These are phyloP conservation scores for Penicillium waksmanii DNA, from an alignment of 495 filamentous ascomycete genomes.

Conservation along the genomic window DNA sequence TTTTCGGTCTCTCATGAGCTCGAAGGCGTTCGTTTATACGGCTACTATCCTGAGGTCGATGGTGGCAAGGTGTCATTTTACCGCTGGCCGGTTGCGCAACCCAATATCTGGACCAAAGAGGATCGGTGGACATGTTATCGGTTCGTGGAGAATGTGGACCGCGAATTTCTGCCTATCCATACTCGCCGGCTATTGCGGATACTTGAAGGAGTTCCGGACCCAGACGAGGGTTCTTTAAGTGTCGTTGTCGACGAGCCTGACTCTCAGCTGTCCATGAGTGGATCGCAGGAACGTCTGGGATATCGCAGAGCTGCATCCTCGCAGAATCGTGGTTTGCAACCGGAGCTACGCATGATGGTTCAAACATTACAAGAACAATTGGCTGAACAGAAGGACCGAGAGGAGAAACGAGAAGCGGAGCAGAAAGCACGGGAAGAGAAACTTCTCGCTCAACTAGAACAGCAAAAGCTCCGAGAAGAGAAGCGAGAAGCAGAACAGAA, in stretches of 20 bases:
- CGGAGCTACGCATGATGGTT: too few relatives aligned
- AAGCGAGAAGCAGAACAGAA: slow-evolving; percentile 4
- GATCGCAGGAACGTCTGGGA: slow-evolving; percentile 5
- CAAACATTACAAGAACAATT: too few relatives aligned
- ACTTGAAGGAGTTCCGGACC: slow-evolving; percentile 10
- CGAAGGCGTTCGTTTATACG: slow-evolving; percentile 7
- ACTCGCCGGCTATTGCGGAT: slow-evolving; percentile 7
- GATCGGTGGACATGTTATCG: slow-evolving; percentile 11
- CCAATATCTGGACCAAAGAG: slow-evolving; percentile 8
- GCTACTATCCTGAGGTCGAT: slow-evolving; percentile 10
- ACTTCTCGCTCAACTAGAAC: slow-evolving; percentile 1
- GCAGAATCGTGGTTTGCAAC: too few relatives aligned
- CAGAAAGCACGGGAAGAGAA: slow-evolving; percentile 9
- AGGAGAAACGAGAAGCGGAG: slow-evolving; percentile 7
- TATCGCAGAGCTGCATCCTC: too few relatives aligned
- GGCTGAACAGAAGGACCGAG: slow-evolving; percentile 5
- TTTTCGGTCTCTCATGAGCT: slow-evolving; percentile 55
- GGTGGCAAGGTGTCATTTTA: slow-evolving; percentile 9
- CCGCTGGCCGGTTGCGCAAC: slow-evolving; percentile 7
- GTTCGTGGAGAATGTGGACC: slow-evolving; percentile 9
- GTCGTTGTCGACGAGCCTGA: slow-evolving; percentile 8
- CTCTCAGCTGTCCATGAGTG: slow-evolving; percentile 9
- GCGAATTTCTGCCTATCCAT: slow-evolving; percentile 14
- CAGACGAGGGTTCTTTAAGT: slow-evolving; percentile 3
- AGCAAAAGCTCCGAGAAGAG: slow-evolving; percentile 9